Conservation (phyloP, 176 grass and related monocot species). For the Carex littledalei region DNA sequence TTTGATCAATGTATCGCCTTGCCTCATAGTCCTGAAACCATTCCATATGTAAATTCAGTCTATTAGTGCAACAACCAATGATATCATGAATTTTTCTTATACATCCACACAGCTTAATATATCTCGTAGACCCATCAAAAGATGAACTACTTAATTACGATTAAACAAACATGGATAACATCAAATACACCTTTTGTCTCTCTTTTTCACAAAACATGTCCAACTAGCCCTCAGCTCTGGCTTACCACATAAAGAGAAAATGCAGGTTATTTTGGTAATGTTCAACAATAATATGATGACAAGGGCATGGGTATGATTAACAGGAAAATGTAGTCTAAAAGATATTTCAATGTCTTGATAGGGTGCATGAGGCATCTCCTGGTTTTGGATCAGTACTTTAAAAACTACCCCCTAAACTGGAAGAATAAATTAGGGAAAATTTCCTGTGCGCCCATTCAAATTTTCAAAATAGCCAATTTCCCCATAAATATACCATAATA, state of each 20-base stretch:
- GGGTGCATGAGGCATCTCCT: not conserved
- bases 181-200: not conserved
- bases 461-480: too few species aligned
- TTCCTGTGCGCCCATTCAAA: too few species aligned
- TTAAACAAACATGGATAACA: not conserved
- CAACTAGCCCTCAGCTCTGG: not conserved
- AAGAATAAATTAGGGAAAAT: not conserved
- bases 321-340: not conserved
- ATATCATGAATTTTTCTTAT: not conserved
- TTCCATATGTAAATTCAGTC: not conserved
- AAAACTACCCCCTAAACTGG: not conserved
- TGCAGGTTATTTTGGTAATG: not conserved
- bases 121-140: not conserved
- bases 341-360: not conserved
- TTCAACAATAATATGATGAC: not conserved
- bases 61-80: not conserved
- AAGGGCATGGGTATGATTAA: not conserved
- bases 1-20: conserved; percentile 73
- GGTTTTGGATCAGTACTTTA: not conserved
- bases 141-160: not conserved
- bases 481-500: too few species aligned
- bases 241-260: not conserved
- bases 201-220: not conserved
- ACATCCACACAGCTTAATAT: not conserved
- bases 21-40: conserved; percentile 55